These are phyloP conservation scores for Saccharomycopsis selenospora DNA, from an alignment of 805 yeast species.

Conservation along the genomic window DNA sequence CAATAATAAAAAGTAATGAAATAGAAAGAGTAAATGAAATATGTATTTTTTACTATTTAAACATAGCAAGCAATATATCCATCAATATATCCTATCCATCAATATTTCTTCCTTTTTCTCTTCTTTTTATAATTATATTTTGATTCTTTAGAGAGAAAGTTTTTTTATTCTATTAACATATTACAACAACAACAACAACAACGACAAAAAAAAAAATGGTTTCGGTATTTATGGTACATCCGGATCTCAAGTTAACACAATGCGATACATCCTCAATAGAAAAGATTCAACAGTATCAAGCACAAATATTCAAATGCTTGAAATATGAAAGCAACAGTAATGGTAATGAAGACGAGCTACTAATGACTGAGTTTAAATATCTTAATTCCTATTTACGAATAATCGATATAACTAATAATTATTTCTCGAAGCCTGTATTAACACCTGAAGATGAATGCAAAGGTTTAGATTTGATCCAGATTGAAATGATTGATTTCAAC, in stretches of 20 bases:
- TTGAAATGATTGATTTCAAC: conserved; percentile 15
- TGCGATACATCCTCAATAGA: conserved; percentile 14
- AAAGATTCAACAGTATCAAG: conserved; percentile 10
- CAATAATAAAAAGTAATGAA: too few relatives aligned
- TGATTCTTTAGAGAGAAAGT: too few relatives aligned
- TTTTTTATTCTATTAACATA: too few relatives aligned
- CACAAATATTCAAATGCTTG: background rate
- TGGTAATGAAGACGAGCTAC: background rate
- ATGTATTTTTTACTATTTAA: too few relatives aligned
- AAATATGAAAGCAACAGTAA: background rate
- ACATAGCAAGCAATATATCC: too few relatives aligned
- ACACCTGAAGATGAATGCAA: conserved; percentile 14
- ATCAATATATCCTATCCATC: too few relatives aligned
- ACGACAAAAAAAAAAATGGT: too few relatives aligned
- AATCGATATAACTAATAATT: conserved; percentile 11
- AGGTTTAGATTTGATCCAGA: conserved; percentile 15
- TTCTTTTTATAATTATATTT: too few relatives aligned
- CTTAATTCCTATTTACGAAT: conserved; percentile 10
- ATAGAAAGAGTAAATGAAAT: too few relatives aligned
- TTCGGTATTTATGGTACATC: conserved; percentile 17
- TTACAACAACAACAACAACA: too few relatives aligned
- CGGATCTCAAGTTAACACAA: conserved; percentile 14
- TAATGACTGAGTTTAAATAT: conserved; percentile 12
- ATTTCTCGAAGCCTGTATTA: conserved; percentile 16
- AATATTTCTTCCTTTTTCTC: too few relatives aligned